Evolutionary conservation across 768 basidiomycete genomes (phyloP).

Genomic region (Pleurotus djamor): DNA sequence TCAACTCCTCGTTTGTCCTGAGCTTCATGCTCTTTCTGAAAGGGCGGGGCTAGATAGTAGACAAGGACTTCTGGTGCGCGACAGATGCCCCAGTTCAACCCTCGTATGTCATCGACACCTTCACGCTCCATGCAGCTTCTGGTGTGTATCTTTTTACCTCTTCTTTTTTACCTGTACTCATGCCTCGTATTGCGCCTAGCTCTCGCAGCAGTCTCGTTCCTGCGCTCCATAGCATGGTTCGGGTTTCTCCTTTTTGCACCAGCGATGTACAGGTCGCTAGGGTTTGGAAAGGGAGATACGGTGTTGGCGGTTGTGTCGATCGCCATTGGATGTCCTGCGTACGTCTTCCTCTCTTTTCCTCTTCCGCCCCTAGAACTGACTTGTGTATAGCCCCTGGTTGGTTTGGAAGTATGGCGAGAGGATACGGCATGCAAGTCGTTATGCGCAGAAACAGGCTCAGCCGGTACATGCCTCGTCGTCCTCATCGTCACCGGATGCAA

Average conservation of each 20-base stretch:
- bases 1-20: too few species aligned
- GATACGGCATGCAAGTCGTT: too few species aligned
- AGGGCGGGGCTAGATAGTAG: too few species aligned
- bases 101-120: slow-evolving; percentile 67
- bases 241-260: slow-evolving; percentile 79
- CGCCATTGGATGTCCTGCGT: slow-evolving; percentile 59
- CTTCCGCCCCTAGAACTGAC: too few species aligned
- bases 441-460: too few species aligned
- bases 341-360: slow-evolving; percentile 20
- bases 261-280: slow-evolving; percentile 59
- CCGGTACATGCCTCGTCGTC: too few species aligned
- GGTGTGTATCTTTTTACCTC: slow-evolving; percentile 31
- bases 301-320: slow-evolving; percentile 59
- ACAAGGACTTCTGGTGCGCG: too few species aligned
- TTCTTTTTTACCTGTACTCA: not conserved
- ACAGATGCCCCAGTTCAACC: too few species aligned
- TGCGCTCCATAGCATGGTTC: slow-evolving; percentile 68
- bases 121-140: slow-evolving; percentile 65
- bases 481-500: too few species aligned
- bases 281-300: slow-evolving; percentile 68
- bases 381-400: too few species aligned
- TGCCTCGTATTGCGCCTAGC: slow-evolving; percentile 31
- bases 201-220: slow-evolving; percentile 58
- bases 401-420: too few species aligned
- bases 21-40: too few species aligned